Conservation (phyloP, 176 grass and related monocot genomes). For the Themeda triandra region DNA sequence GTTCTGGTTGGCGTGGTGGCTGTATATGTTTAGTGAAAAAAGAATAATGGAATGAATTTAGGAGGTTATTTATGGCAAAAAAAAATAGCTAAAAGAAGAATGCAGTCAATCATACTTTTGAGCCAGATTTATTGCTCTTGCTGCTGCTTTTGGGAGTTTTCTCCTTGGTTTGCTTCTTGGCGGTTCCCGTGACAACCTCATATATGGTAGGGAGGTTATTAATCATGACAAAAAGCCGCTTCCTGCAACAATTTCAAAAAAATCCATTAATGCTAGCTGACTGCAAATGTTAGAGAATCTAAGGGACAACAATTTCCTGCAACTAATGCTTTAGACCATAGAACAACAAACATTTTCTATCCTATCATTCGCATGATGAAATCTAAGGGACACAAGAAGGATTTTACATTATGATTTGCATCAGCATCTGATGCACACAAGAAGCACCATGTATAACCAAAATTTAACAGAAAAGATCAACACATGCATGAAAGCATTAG, state of each 20-base stretch:
- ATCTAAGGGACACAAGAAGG: background rate
- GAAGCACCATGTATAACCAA: background rate
- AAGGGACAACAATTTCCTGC: too few species aligned
- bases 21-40: conserved; percentile 17
- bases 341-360: background rate
- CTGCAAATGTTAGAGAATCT: background rate
- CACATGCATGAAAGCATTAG: background rate
- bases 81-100: conserved; percentile 5
- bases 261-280: background rate
- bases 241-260: conserved; percentile 57
- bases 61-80: background rate
- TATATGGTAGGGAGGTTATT: conserved; percentile 95
- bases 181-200: conserved; percentile 88
- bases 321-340: too few species aligned
- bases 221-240: conserved; percentile 87
- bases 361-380: background rate
- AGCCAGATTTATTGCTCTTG: conserved; percentile 76
- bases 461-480: conserved; percentile 1
- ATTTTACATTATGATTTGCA: background rate
- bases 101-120: conserved; percentile 48
- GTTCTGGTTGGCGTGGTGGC: conserved; percentile 44
- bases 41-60: conserved; percentile 11
- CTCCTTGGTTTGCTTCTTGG: conserved; percentile 83
- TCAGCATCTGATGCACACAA: background rate
- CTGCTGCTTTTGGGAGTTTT: conserved; percentile 68